Conservation (phyloP, 1,284 basidiomycete genomes). For the Athelia psychrophila region DNA sequence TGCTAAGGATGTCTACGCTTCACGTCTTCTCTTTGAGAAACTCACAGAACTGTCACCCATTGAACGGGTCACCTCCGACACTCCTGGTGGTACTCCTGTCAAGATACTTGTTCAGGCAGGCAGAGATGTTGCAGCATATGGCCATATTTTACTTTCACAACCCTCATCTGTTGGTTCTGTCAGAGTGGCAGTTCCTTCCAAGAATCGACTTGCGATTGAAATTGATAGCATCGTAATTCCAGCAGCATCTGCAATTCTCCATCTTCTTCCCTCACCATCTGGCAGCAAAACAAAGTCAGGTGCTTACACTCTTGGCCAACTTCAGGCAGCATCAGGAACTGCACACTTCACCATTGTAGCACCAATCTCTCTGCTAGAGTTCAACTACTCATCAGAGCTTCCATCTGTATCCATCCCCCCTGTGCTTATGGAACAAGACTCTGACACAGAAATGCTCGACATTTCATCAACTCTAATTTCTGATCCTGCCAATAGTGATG, state of each 20-base stretch:
- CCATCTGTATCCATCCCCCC: background rate
- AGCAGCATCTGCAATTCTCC: background rate
- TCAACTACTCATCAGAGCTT: background rate
- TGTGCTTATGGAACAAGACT: too few relatives aligned
- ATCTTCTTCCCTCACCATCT: background rate
- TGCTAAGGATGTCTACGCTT: constrained; percentile 6
- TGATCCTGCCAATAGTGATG: too few relatives aligned
- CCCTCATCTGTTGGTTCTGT: background rate
- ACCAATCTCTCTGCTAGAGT: background rate
- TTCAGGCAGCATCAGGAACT: background rate
- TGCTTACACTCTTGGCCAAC: background rate
- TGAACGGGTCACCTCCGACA: background rate
- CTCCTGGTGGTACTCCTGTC: background rate
- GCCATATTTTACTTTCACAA: background rate
- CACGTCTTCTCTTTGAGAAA: constrained; percentile 4
- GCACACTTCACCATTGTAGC: background rate
- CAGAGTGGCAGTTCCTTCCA: background rate
- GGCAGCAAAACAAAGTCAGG: background rate
- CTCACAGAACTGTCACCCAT: background rate
- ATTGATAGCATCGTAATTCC: background rate
- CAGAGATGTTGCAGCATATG: background rate
- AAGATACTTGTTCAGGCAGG: background rate
- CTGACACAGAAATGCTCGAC: too few relatives aligned
- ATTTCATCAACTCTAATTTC: too few relatives aligned
- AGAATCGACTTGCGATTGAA: background rate